Evolutionary conservation across 2,329 filamentous ascomycete species (phyloP), one percentile per base, ranked within the genome.

Genomic region (Fusarium sulawesiense): DNA sequence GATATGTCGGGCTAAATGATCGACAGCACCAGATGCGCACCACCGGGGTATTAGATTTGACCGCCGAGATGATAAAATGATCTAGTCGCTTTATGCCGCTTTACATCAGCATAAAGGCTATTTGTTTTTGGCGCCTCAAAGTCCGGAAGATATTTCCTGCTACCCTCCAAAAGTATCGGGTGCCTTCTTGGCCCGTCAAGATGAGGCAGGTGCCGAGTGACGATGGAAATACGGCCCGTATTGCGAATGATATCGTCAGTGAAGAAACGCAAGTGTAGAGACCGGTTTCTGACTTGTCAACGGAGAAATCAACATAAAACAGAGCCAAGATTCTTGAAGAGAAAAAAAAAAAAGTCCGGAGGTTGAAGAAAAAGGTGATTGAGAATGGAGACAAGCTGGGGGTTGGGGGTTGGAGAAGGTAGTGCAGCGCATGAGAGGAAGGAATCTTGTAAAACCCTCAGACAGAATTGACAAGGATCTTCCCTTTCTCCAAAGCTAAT

Each of bases 401-500:
- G 67, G 67, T 54, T 71, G 67, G 67, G 67, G 58, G 37, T 49
- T 25, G 40, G 40, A 47, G 41, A 55, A 23, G 45, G 21, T 12
- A 55, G 40, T 23, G 34, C 54, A 55, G 16, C 23, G 48, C 48
- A 51, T 51, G 32, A 51, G 37, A 40, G 32, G 34, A 51, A 40
- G 23, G 34, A 20, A 51, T 27, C 32, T n/a, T 41, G 49, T 29
- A 71, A 60, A 68, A 47, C 25, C 57, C 67, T 64, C 57, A 54
- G 56, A 32, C 42, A 55, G 34, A 48, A 40, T 16, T 14, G 29
- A 40, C 47, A 49, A 41, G 62, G 34, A 25, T 41, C 25, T 61
- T 58, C 62, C 66, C 40, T 70, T 70, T 68, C 67, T 56, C 63
- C 55, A 70, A 68, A 53, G 63, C 66, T 62, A 54, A 54, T 42